Base-by-base conservation (phyloP, 345 rosid species). In the Eutrema japonicum region DNA sequence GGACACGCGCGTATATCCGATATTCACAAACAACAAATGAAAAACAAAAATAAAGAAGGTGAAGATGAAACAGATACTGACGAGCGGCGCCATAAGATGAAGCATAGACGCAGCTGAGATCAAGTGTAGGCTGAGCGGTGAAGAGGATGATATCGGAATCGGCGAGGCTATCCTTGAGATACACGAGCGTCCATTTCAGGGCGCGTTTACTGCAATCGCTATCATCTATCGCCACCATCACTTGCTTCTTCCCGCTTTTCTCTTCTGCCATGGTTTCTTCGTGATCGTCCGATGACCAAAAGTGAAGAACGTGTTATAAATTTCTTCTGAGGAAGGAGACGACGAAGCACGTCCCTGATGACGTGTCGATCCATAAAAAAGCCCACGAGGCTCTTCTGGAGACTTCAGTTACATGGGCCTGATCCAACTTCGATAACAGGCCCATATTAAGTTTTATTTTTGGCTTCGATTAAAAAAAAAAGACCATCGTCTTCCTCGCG, bases 211-310 rank as follows among this genome's bases (percentile, higher is more conserved):
- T 90, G 74, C 81, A 87, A 30, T 92, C 95, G 74, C 90, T 92
- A 5, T 88, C 93, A 50, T 90, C 98, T 2, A 90, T 82, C 14
- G 95, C 91, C 37, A 92, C 85, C 96, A 90, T 86, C 54, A 88
- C 86, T 70, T 83, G 82, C 90, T 80, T 87, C 83, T 78, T 83
- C 78, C 59, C 61, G 55, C 72, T 80, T 57, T 68, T 56, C 33
- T 71, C 83, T 64, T 64, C 79, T 0, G 70, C 79, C 79, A 69
- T 76, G 4, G n/a, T 54, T 62, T 61, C 38, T 47, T 16, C 32
- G 42, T 38, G 42, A 38, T 2, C 42, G 42, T 38, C 42, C 35
- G 35, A 32, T 22, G 26, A 18, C 22, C 22, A 18, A 18, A 18
- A 18, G 22, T 18, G 22, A 18, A 18, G 22, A 18, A 18, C 22